phyloP scores from a whole-genome alignment of 306 rosid genomes.

The Fragaria vesca region DNA sequence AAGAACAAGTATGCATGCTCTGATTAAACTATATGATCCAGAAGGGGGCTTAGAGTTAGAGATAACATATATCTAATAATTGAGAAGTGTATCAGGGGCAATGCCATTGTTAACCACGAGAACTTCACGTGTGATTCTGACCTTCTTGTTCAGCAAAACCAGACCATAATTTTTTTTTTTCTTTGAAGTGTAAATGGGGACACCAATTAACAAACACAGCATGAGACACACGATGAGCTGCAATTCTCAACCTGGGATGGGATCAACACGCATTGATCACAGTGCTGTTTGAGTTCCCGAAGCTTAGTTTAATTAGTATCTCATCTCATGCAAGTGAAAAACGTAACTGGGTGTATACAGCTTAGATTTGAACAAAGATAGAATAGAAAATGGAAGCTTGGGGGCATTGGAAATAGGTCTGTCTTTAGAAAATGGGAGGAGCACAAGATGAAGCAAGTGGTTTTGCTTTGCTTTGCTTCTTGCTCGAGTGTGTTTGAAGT shows the following conservation, averaged over 20 bases:
- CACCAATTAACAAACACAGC: conserved; percentile 25
- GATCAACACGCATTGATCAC: conserved; percentile 37
- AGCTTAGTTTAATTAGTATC: conserved; percentile 9
- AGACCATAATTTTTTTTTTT: conserved; percentile 14
- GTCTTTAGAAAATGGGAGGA: conserved; percentile 45
- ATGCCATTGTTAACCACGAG: conserved; percentile 79
- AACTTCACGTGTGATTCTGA: conserved; percentile 92
- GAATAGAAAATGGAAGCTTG: conserved; percentile 11
- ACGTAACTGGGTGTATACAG: neutral
- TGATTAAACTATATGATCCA: conserved; percentile 12
- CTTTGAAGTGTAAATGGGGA: conserved; percentile 14
- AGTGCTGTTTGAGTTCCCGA: conserved; percentile 34
- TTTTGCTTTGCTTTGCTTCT: conserved; percentile 33
- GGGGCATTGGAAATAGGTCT: conserved; percentile 43
- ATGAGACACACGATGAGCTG: conserved; percentile 32
- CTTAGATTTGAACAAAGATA: conserved; percentile 28
- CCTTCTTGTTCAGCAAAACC: conserved; percentile 52
- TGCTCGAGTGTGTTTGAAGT: conserved; percentile 35
- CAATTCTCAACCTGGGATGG: conserved; percentile 31
- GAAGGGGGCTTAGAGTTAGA: neutral
- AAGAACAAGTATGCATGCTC: conserved; percentile 33
- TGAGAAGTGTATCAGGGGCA: conserved; percentile 62
- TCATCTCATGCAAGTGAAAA: conserved; percentile 2
- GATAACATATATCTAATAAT: conserved; percentile 20
- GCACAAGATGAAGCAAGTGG: conserved; percentile 69